Evolutionary conservation across 2,329 filamentous ascomycete species (phyloP).

Genomic region (Pseudogymnoascus sp.): DNA sequence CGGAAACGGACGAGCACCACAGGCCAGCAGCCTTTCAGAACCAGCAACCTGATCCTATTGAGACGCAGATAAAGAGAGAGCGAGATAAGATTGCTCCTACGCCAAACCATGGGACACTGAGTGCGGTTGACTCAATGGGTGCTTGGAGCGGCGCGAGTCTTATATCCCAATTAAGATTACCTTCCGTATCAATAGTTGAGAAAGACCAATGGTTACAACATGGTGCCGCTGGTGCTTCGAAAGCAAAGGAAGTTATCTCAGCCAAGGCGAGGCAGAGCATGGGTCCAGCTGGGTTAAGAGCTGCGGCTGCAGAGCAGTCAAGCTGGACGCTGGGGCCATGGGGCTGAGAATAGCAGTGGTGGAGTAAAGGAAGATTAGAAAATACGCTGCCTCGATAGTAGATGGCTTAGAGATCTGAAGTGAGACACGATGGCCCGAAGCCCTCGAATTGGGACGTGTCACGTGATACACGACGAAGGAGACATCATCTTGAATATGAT

Average conservation of each 20-base stretch:
- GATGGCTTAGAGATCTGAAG: background rate
- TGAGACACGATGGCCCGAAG: background rate
- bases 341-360: slow-evolving; percentile 29
- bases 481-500: background rate
- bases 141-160: slow-evolving; percentile 69
- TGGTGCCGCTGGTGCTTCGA: slow-evolving; percentile 53
- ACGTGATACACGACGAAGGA: background rate
- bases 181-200: slow-evolving; percentile 61
- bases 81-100: slow-evolving; percentile 32
- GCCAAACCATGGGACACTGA: slow-evolving; percentile 48
- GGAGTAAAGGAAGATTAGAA: background rate
- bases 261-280: slow-evolving; percentile 55
- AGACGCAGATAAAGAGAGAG: slow-evolving; percentile 46
- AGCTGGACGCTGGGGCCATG: slow-evolving; percentile 57
- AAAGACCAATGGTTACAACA: slow-evolving; percentile 63
- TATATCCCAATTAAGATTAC: slow-evolving; percentile 58
- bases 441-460: background rate
- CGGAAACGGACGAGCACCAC: slow-evolving; percentile 21
- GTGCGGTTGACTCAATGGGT: slow-evolving; percentile 61
- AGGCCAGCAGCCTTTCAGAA: slow-evolving; percentile 24
- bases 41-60: slow-evolving; percentile 49
- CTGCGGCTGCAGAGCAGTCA: slow-evolving; percentile 31
- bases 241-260: slow-evolving; percentile 50
- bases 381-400: background rate
- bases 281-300: slow-evolving; percentile 44